These are phyloP conservation scores for Keithomyces neogunnii DNA, from an alignment of 2,329 filamentous ascomycete genomes.

Conservation along the genomic window DNA sequence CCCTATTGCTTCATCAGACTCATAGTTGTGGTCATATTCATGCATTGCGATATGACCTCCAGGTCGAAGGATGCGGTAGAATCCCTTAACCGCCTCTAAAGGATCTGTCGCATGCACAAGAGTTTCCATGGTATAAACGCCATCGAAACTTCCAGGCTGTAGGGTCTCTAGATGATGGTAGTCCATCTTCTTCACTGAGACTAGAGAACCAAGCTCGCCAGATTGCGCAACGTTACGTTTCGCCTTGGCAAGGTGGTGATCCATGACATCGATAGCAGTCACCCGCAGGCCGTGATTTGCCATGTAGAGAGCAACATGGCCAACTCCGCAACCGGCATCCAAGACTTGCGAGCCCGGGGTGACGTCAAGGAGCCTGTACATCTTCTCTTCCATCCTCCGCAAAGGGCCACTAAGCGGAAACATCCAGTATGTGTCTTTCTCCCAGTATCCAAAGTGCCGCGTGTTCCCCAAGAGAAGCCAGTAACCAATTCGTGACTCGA, in stretches of 20 bases:
- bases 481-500: slow-evolving; percentile 37
- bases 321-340: slow-evolving; percentile 43
- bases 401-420: slow-evolving; percentile 35
- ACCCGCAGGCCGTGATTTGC: slow-evolving; percentile 32
- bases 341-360: slow-evolving; percentile 33
- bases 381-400: slow-evolving; percentile 40
- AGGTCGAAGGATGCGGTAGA: slow-evolving; percentile 37
- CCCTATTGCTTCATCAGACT: slow-evolving; percentile 15
- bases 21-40: slow-evolving; percentile 37
- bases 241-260: slow-evolving; percentile 37
- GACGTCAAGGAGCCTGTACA: slow-evolving; percentile 29
- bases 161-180: slow-evolving; percentile 42
- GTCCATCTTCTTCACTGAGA: slow-evolving; percentile 34
- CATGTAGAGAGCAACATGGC: slow-evolving; percentile 40
- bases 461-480: slow-evolving; percentile 35
- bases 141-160: slow-evolving; percentile 32
- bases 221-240: slow-evolving; percentile 27
- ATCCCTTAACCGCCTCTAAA: slow-evolving; percentile 31
- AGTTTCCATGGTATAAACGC: slow-evolving; percentile 48
- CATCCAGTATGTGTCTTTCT: slow-evolving; percentile 35
- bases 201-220: slow-evolving; percentile 21
- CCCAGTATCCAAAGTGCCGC: slow-evolving; percentile 42
- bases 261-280: slow-evolving; percentile 39
- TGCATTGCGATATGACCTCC: slow-evolving; percentile 37
- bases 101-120: slow-evolving; percentile 45